A percentile compares a stretch with the other conserved stretches of the same genome.
Evolutionary conservation across 306 rosid genomes (phyloP).

Genomic region (Arachis hypogaea): DNA sequence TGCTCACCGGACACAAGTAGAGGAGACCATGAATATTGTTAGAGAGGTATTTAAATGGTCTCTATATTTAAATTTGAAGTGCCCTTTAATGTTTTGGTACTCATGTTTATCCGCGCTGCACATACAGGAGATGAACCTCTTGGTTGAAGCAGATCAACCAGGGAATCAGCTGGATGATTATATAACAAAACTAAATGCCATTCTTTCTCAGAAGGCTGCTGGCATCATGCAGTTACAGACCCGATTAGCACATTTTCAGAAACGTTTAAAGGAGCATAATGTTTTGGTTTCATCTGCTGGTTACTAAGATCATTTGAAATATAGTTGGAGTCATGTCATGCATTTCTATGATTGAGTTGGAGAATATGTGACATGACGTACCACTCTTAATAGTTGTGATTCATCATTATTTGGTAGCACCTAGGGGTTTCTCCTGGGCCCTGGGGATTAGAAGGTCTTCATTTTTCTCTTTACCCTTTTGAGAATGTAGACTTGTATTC

Average conservation of each 20-base stretch:
- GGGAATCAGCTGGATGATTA: conserved; percentile 91
- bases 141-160: conserved; percentile 97
- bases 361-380: conserved; percentile 18
- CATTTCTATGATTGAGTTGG: conserved; percentile 35
- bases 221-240: conserved; percentile 90
- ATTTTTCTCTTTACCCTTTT: conserved; percentile 38
- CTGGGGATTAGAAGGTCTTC: conserved; percentile 41
- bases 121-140: conserved; percentile 94
- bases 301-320: conserved; percentile 48
- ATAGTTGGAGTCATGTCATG: conserved; percentile 10
- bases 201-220: conserved; percentile 97
- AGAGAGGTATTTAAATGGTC: conserved; percentile 68
- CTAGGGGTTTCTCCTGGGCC: conserved; percentile 35
- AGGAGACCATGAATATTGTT: conserved; percentile 97
- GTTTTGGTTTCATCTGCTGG: conserved; percentile 81
- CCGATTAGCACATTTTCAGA: conserved; percentile 89
- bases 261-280: conserved; percentile 90
- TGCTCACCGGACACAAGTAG: conserved; percentile 98
- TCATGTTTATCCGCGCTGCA: conserved; percentile 28
- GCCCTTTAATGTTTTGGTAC: conserved; percentile 3
- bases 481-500: conserved; percentile 44
- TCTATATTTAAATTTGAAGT: not conserved
- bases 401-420: conserved; percentile 37
- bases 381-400: conserved; percentile 40
- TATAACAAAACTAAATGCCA: conserved; percentile 72